A percentile compares a stretch with the other conserved stretches of the same genome.
Evolutionary conservation across 2,329 filamentous ascomycete species (phyloP).

Genomic region (Arthrobotrys pseudoclavata): DNA sequence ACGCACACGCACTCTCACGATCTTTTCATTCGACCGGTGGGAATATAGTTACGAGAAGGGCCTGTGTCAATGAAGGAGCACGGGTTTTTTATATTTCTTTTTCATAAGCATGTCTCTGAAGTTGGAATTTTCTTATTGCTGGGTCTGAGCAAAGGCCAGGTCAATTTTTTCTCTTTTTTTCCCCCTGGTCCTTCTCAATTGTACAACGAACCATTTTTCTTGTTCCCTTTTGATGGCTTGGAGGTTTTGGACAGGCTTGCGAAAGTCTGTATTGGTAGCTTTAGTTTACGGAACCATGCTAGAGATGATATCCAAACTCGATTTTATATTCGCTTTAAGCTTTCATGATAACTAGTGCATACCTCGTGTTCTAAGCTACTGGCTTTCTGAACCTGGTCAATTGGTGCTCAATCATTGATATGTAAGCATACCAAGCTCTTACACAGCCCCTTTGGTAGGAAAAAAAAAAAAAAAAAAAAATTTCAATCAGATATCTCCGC

Average conservation of each 20-base stretch:
- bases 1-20: conserved; percentile 33
- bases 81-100: background rate
- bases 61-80: conserved; percentile 31
- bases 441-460: background rate
- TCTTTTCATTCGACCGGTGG: conserved; percentile 44
- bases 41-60: background rate
- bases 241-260: conserved; percentile 12
- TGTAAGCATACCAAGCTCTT: conserved; percentile 22
- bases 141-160: conserved; percentile 4
- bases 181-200: background rate
- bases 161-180: background rate
- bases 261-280: conserved; percentile 29
- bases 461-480: background rate
- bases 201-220: conserved; percentile 12
- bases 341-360: background rate
- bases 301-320: conserved; percentile 23
- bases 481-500: background rate
- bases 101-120: conserved; percentile 12
- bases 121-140: conserved; percentile 15
- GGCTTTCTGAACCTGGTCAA: background rate
- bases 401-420: background rate
- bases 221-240: background rate
- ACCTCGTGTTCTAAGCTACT: background rate
- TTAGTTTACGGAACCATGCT: conserved; percentile 16
- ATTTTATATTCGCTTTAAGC: background rate